Percentiles rank a stretch among this genome's conserved stretches.
Conservation (phyloP, 2,329 filamentous ascomycete genomes). For the Trichophyton rubrum region DNA sequence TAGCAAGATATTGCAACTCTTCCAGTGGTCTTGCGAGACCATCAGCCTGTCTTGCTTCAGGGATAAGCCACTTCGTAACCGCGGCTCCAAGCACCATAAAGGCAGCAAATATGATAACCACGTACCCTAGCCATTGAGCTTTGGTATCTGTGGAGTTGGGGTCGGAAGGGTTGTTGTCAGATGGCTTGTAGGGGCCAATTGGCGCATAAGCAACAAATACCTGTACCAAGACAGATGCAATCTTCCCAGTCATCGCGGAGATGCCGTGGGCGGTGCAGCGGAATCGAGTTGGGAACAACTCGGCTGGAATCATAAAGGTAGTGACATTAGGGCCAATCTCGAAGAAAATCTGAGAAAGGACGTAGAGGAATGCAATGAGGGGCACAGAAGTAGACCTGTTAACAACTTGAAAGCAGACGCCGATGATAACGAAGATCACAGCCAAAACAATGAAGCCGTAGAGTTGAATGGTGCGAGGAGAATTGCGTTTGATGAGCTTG, state of each 20-base stretch:
- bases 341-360: background rate
- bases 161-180: background rate
- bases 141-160: background rate
- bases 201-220: background rate
- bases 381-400: background rate
- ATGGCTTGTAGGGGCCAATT: background rate
- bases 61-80: constrained; percentile 12
- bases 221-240: constrained; percentile 39
- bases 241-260: constrained; percentile 44
- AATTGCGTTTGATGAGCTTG: constrained; percentile 11
- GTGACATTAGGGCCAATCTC: constrained; percentile 3
- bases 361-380: constrained; percentile 3
- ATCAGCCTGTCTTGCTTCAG: constrained; percentile 8
- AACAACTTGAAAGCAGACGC: constrained; percentile 2
- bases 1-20: constrained; percentile 15
- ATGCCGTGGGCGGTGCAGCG: constrained; percentile 47
- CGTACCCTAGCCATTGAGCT: constrained; percentile 9
- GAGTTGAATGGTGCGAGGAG: constrained; percentile 8
- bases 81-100: constrained; percentile 12
- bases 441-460: constrained; percentile 5
- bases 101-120: constrained; percentile 13
- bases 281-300: constrained; percentile 46
- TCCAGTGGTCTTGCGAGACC: constrained; percentile 13
- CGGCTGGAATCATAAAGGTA: constrained; percentile 35
- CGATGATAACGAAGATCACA: constrained; percentile 1